These are phyloP conservation scores for Fusarium chlamydosporum DNA, from an alignment of 2,329 filamentous ascomycete genomes.

Conservation along the genomic window DNA sequence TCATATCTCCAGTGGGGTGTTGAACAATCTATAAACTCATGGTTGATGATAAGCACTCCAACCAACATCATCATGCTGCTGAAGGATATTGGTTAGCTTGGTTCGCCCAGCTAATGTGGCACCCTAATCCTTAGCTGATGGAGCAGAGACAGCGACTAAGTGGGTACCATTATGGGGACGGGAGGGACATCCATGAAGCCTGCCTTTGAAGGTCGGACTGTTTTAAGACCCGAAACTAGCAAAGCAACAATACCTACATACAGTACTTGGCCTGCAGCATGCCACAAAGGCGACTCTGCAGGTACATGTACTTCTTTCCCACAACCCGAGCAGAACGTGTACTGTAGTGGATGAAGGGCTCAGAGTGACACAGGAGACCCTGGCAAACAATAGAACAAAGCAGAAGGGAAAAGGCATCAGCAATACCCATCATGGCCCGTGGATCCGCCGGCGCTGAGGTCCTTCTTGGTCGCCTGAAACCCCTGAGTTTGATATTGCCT, in stretches of 20 bases:
- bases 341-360: slow-evolving; percentile 30
- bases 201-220: slow-evolving; percentile 26
- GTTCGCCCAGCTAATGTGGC: slow-evolving; percentile 30
- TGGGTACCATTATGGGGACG: slow-evolving; percentile 38
- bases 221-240: slow-evolving; percentile 32
- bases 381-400: slow-evolving; percentile 14
- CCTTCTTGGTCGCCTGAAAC: slow-evolving; percentile 33
- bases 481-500: slow-evolving; percentile 41
- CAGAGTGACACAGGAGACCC: slow-evolving; percentile 20
- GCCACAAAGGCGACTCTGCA: slow-evolving; percentile 34
- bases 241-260: slow-evolving; percentile 9
- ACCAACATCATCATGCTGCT: slow-evolving; percentile 25
- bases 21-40: slow-evolving; percentile 5
- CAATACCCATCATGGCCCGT: slow-evolving; percentile 27
- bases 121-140: slow-evolving; percentile 35
- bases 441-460: slow-evolving; percentile 37
- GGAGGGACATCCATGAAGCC: slow-evolving; percentile 37
- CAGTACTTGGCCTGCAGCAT: slow-evolving; percentile 10
- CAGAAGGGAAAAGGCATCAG: slow-evolving; percentile 10
- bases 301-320: slow-evolving; percentile 25
- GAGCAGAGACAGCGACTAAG: slow-evolving; percentile 37
- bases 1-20: slow-evolving; percentile 4
- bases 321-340: slow-evolving; percentile 13
- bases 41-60: slow-evolving; percentile 8
- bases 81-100: slow-evolving; percentile 24